phyloP scores from a whole-genome alignment of 2,329 filamentous ascomycete genomes.

The Colletotrichum musae region DNA sequence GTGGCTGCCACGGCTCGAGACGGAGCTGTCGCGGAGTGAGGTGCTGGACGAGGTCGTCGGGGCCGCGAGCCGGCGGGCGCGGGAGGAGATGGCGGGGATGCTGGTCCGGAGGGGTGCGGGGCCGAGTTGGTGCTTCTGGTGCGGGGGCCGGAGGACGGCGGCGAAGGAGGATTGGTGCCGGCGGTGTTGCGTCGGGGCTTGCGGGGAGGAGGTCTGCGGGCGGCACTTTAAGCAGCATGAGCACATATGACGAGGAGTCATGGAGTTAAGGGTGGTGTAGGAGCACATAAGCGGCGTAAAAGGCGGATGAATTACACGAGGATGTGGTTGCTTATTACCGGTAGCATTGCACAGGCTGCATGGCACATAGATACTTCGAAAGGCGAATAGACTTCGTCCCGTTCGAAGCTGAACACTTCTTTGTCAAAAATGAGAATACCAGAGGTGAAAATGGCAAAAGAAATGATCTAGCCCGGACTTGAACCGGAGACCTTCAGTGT shows the following conservation, averaged over 20 bases:
- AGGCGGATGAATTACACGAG: no score
- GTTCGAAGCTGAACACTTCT: not conserved
- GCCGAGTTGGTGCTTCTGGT: constrained; percentile 40
- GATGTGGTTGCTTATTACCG: no score
- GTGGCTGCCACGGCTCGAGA: constrained; percentile 39
- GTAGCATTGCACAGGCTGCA: no score
- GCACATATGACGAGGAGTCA: not conserved
- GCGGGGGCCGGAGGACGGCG: constrained; percentile 20
- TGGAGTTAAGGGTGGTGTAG: not conserved
- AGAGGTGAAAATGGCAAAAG: not conserved
- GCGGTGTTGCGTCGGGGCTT: constrained; percentile 33
- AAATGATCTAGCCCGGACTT: constrained; percentile 32
- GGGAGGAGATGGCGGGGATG: constrained; percentile 19
- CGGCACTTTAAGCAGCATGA: constrained; percentile 7
- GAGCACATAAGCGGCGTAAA: no score
- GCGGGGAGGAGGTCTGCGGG: constrained; percentile 19
- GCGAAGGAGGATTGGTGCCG: constrained; percentile 32
- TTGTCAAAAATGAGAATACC: not conserved
- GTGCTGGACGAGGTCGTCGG: constrained; percentile 23
- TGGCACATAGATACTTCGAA: no score
- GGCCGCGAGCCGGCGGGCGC: constrained; percentile 4
- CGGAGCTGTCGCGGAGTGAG: constrained; percentile 31
- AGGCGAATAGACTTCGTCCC: no score
- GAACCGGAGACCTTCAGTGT: constrained; percentile 42
- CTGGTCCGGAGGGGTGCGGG: constrained; percentile 1